phyloP scores from a whole-genome alignment of 2,329 filamentous ascomycete species.

The Rhynchosporium secalis region DNA sequence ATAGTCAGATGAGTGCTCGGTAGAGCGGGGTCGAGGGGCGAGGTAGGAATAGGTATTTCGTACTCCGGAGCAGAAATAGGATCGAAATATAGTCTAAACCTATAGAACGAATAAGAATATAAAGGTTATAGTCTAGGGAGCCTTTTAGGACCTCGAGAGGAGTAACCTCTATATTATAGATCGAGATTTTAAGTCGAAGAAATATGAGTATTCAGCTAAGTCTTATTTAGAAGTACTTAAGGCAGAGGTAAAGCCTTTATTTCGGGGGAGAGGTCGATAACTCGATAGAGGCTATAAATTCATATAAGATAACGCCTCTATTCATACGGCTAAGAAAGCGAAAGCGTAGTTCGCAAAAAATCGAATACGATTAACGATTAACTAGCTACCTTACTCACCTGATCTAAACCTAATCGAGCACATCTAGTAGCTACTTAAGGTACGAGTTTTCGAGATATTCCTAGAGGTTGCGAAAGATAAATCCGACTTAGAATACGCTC shows the following conservation, averaged over 20 bases:
- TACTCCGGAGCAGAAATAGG: not conserved
- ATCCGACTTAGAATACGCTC: constrained; percentile 11
- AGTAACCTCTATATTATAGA: constrained; percentile 3
- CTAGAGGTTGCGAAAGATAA: constrained; percentile 13
- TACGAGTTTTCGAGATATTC: constrained; percentile 6
- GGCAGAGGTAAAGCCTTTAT: not conserved
- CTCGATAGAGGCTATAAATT: not conserved
- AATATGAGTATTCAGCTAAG: not conserved
- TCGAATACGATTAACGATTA: no score
- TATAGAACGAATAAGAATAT: not conserved
- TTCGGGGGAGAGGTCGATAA: not conserved
- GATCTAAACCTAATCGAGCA: not conserved
- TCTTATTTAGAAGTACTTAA: not conserved
- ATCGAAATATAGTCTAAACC: not conserved
- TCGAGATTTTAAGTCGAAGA: constrained; percentile 8
- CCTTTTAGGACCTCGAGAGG: not conserved
- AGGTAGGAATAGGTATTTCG: not conserved
- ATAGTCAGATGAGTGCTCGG: no score
- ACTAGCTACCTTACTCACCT: not conserved
- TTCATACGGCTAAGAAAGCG: no score
- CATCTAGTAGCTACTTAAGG: constrained; percentile 17
- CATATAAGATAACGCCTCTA: no score
- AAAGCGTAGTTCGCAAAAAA: no score
- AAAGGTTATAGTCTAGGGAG: not conserved
- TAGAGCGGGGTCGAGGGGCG: not conserved